These are phyloP conservation scores for Hyphodiscus sp. DNA, from an alignment of 2,329 filamentous ascomycete species.

Conservation along the genomic window DNA sequence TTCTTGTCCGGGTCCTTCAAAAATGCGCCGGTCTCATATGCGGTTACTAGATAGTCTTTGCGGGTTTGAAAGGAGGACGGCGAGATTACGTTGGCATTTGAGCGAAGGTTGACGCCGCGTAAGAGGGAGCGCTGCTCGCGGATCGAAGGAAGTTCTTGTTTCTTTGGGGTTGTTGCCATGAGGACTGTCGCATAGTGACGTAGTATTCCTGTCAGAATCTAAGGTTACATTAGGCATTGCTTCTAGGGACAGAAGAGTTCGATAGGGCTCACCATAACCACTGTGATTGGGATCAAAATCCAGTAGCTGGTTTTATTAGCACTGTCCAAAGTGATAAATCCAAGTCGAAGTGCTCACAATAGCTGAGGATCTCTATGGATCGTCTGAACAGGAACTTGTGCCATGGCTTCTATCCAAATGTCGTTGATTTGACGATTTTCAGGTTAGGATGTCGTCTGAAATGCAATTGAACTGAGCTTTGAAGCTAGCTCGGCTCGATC, in stretches of 20 bases:
- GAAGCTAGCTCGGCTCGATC: slow-evolving; percentile 23
- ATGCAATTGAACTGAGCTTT: slow-evolving; percentile 4
- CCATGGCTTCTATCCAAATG: slow-evolving; percentile 52
- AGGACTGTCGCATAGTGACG: slow-evolving; percentile 95
- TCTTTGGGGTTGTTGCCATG: slow-evolving; percentile 79
- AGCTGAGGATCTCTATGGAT: slow-evolving; percentile 98
- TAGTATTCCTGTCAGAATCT: slow-evolving; percentile 89
- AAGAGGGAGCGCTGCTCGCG: slow-evolving; percentile 82
- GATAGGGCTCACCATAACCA: slow-evolving; percentile 70
- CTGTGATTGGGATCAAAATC: slow-evolving; percentile 95
- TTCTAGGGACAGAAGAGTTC: not conserved
- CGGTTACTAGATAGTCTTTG: slow-evolving; percentile 74
- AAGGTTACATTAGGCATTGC: slow-evolving; percentile 4
- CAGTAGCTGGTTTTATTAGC: slow-evolving; percentile 66
- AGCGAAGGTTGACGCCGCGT: slow-evolving; percentile 77
- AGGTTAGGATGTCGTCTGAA: slow-evolving; percentile 1
- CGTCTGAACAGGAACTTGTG: slow-evolving; percentile 80
- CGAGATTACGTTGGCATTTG: slow-evolving; percentile 75
- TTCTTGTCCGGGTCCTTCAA: slow-evolving; percentile 82
- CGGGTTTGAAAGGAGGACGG: slow-evolving; percentile 70
- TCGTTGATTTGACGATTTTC: slow-evolving; percentile 1
- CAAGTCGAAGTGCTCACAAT: slow-evolving; percentile 58
- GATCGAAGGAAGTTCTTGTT: slow-evolving; percentile 65
- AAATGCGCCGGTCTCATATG: slow-evolving; percentile 80
- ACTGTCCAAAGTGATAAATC: slow-evolving; percentile 14